A percentile compares a stretch with the other conserved stretches of the same genome.
Conservation (phyloP, 805 yeast species). For the Wickerhamomyces hampshirensis region DNA sequence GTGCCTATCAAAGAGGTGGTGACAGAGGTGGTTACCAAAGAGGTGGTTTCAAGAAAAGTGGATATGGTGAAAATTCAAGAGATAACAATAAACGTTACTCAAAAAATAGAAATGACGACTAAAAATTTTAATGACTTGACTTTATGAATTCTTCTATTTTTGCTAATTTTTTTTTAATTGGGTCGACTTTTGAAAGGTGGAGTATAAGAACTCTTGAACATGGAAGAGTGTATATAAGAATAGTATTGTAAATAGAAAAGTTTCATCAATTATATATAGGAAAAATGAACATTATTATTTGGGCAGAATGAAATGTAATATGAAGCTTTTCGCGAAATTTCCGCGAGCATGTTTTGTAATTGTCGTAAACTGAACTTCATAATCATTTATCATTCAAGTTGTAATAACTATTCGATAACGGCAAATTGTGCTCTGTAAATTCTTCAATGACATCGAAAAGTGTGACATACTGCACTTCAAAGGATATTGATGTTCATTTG, state of each 20-base stretch:
- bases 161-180: too few relatives aligned
- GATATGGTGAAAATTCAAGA: not conserved
- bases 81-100: not conserved
- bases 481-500: slow-evolving; percentile 47
- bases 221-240: too few relatives aligned
- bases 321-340: too few relatives aligned
- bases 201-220: too few relatives aligned
- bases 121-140: not conserved
- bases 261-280: too few relatives aligned
- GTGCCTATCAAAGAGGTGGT: slow-evolving; percentile 2
- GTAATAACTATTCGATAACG: not conserved
- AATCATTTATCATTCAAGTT: not conserved
- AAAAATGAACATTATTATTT: too few relatives aligned
- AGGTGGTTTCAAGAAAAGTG: not conserved
- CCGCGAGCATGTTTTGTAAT: too few relatives aligned
- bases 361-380: too few relatives aligned
- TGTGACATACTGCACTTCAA: slow-evolving; percentile 52
- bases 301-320: too few relatives aligned
- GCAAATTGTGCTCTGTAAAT: not conserved
- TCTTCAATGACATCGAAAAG: slow-evolving; percentile 29
- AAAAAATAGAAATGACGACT: not conserved
- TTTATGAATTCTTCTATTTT: not conserved
- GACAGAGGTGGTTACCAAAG: slow-evolving; percentile 1
- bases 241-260: too few relatives aligned
- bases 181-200: too few relatives aligned